These are phyloP conservation scores for Penicillium simplicissimum DNA, from an alignment of 495 filamentous ascomycete species.

Conservation along the genomic window DNA sequence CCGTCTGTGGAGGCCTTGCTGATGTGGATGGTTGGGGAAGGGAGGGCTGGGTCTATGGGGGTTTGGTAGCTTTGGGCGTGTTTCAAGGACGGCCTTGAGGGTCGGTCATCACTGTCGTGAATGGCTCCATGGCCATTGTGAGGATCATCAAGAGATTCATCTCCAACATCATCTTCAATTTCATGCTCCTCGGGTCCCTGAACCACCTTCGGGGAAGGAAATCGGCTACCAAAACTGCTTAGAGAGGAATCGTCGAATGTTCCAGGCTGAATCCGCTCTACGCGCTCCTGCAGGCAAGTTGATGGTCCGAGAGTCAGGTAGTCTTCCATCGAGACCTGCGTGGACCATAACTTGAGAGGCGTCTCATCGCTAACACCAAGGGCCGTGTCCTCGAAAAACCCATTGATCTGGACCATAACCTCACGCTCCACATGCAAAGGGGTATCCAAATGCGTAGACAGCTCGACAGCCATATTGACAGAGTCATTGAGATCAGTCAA, in stretches of 20 bases:
- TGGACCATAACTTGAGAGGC: constrained; percentile 56
- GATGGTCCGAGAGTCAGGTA: constrained; percentile 40
- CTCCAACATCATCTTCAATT: constrained; percentile 1
- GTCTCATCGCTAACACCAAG: constrained; percentile 42
- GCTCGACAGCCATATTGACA: constrained; percentile 44
- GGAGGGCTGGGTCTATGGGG: constrained; percentile 7
- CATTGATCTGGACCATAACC: constrained; percentile 60
- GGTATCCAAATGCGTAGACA: constrained; percentile 40
- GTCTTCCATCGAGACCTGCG: constrained; percentile 49
- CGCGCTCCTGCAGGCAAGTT: constrained; percentile 33
- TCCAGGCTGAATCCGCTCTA: constrained; percentile 28
- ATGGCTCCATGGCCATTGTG: constrained; percentile 6
- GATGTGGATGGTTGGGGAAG: constrained; percentile 38
- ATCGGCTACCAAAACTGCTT: constrained; percentile 38
- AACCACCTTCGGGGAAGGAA: constrained; percentile 24
- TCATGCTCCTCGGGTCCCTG: constrained; percentile 11
- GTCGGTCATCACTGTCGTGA: constrained; percentile 12
- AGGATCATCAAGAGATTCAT: background rate
- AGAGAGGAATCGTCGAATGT: constrained; percentile 36
- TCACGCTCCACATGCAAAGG: constrained; percentile 47
- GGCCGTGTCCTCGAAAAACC: constrained; percentile 58
- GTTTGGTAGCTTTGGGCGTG: constrained; percentile 28
- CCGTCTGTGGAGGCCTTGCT: constrained; percentile 29
- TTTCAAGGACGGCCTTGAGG: constrained; percentile 24
- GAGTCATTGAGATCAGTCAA: constrained; percentile 49